Percentiles rank a stretch among this genome's conserved stretches.
These are phyloP conservation scores for Rhizopogon vulgaris DNA, from an alignment of 768 basidiomycete species.

Conservation along the genomic window DNA sequence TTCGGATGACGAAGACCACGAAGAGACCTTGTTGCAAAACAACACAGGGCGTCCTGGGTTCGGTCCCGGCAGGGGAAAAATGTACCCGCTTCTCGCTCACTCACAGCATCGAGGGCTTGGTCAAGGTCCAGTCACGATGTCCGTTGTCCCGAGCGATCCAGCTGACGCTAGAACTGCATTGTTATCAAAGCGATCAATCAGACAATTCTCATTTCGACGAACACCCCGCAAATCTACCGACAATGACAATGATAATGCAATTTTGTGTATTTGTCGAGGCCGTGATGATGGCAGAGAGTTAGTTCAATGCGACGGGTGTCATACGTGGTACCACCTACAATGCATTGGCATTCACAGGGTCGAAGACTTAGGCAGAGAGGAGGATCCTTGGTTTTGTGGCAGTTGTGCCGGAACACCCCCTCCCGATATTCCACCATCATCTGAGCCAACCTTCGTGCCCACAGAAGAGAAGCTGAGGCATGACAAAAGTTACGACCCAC, in stretches of 20 bases:
- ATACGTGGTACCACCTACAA: conserved; percentile 75
- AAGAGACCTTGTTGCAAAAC: conserved; percentile 10
- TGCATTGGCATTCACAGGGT: conserved; percentile 70
- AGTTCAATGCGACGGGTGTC: conserved; percentile 78
- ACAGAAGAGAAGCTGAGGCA: conserved; percentile 46
- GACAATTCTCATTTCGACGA: conserved; percentile 49
- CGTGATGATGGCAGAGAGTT: conserved; percentile 67
- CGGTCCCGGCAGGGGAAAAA: conserved; percentile 48
- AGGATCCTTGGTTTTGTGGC: conserved; percentile 76
- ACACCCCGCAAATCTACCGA: conserved; percentile 34
- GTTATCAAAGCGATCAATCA: conserved; percentile 64
- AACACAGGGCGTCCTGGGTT: background rate
- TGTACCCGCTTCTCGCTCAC: conserved; percentile 46
- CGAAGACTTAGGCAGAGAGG: conserved; percentile 63
- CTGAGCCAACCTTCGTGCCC: conserved; percentile 66
- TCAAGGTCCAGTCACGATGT: conserved; percentile 9
- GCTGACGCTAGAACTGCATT: conserved; percentile 73
- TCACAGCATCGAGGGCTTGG: conserved; percentile 18
- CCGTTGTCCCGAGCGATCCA: conserved; percentile 56
- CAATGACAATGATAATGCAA: conserved; percentile 39
- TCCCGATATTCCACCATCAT: conserved; percentile 22
- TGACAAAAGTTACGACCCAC: conserved; percentile 42
- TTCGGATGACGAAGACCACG: conserved; percentile 46
- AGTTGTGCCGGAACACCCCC: conserved; percentile 43
- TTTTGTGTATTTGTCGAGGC: conserved; percentile 61